Conservation (phyloP, 2,329 filamentous ascomycete genomes). For the Phyllosticta citrichinensis region DNA sequence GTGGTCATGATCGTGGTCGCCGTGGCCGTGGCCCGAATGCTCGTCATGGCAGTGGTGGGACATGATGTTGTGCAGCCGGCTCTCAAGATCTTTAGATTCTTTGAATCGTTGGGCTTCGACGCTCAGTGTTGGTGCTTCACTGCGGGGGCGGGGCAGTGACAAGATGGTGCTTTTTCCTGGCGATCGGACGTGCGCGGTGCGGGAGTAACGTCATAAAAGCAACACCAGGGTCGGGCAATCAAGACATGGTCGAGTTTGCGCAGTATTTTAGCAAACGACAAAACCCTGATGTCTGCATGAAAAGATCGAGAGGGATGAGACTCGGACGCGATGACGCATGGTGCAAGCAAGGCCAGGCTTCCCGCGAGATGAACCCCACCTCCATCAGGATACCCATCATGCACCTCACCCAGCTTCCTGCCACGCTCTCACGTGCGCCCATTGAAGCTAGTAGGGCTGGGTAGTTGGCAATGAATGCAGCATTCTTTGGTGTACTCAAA, state of each 20-base stretch:
- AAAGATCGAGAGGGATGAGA: background rate
- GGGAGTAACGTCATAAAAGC: background rate
- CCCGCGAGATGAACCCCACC: background rate
- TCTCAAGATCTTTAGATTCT: background rate
- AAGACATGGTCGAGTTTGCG: background rate
- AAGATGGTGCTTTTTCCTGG: background rate
- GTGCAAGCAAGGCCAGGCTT: background rate
- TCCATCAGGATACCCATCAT: background rate
- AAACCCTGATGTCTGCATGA: background rate
- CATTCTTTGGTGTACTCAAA: background rate
- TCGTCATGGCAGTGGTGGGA: conserved; percentile 30
- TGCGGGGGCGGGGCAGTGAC: conserved; percentile 4
- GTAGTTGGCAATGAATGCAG: background rate
- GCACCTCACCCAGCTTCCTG: background rate
- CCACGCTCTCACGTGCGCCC: background rate
- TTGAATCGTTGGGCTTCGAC: background rate
- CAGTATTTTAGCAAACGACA: background rate
- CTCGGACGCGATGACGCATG: background rate
- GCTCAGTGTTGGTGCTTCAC: background rate
- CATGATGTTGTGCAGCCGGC: background rate
- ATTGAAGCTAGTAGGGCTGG: background rate
- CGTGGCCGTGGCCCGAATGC: conserved; percentile 41
- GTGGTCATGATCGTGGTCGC: conserved; percentile 37
- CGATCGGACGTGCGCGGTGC: background rate
- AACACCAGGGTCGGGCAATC: background rate